Percentiles rank a stretch among this genome's conserved stretches.
Evolutionary conservation across 768 basidiomycete species (phyloP).

Genomic region (Boletales sp.): DNA sequence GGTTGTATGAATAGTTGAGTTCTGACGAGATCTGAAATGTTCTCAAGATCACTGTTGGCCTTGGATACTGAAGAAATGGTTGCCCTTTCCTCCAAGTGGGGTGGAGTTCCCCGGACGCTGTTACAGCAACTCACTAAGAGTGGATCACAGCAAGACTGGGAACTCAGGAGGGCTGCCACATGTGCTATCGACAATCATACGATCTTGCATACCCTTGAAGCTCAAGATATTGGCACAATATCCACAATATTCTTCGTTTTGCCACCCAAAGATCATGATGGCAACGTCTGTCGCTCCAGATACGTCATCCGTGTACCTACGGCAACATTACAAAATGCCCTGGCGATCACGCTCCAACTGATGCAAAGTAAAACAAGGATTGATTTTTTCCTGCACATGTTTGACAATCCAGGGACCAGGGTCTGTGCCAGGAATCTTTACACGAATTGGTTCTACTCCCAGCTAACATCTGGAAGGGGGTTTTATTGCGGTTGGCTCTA

Average conservation of each 20-base stretch:
- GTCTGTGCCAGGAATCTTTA: not conserved
- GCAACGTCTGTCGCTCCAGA: too few species aligned
- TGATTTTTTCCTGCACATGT: not conserved
- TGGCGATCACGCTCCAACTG: not conserved
- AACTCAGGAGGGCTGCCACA: too few species aligned
- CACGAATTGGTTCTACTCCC: not conserved
- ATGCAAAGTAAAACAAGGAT: not conserved
- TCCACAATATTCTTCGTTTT: too few species aligned
- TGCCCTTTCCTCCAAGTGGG: not conserved
- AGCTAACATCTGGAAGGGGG: not conserved
- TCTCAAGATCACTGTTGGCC: not conserved
- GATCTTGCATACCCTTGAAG: not conserved
- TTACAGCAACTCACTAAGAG: too few species aligned
- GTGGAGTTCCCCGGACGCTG: not conserved
- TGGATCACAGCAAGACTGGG: too few species aligned
- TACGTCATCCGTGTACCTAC: not conserved
- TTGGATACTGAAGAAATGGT: not conserved
- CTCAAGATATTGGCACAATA: not conserved
- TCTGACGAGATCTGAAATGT: not conserved
- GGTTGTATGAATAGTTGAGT: not conserved
- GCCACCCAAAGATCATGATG: too few species aligned
- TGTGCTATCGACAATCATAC: too few species aligned
- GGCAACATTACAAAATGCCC: not conserved
- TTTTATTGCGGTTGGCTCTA: not conserved
- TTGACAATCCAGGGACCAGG: not conserved